Conservation (phyloP, 148 eudicot genomes). For the Spergularia marina region DNA sequence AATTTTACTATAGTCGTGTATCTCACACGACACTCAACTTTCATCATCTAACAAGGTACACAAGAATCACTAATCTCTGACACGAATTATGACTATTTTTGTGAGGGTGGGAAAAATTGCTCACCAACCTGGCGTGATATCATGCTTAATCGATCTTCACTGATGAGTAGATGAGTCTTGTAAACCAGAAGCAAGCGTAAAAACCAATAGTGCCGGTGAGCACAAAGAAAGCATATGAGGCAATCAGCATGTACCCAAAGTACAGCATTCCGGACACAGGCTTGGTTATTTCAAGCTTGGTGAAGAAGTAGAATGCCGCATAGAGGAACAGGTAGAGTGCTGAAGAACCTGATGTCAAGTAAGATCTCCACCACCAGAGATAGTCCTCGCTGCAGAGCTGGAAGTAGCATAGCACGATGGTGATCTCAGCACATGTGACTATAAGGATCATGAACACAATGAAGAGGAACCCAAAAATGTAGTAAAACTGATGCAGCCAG, state of each 20-base stretch:
- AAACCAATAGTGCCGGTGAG: conserved; percentile 46
- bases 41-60: conserved; percentile 26
- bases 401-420: conserved; percentile 48
- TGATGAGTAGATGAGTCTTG: conserved; percentile 49
- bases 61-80: conserved; percentile 24
- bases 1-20: conserved; percentile 22
- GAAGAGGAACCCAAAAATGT: conserved; percentile 49
- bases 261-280: conserved; percentile 48
- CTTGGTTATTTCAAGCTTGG: conserved; percentile 52
- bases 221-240: conserved; percentile 46
- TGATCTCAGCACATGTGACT: conserved; percentile 47
- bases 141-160: conserved; percentile 42
- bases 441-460: conserved; percentile 45
- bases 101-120: conserved; percentile 15
- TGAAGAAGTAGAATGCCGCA: conserved; percentile 50
- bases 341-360: conserved; percentile 48
- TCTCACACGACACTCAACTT: conserved; percentile 18
- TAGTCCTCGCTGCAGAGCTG: conserved; percentile 53
- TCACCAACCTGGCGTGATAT: conserved; percentile 9
- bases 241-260: conserved; percentile 54
- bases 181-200: conserved; percentile 51
- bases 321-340: conserved; percentile 48
- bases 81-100: conserved; percentile 14
- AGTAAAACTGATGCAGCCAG: conserved; percentile 50
- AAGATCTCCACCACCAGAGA: conserved; percentile 56